Evolutionary conservation across 495 filamentous ascomycete species (phyloP), one percentile per base, ranked within the genome.

Genomic region (Penicillium lividum): DNA sequence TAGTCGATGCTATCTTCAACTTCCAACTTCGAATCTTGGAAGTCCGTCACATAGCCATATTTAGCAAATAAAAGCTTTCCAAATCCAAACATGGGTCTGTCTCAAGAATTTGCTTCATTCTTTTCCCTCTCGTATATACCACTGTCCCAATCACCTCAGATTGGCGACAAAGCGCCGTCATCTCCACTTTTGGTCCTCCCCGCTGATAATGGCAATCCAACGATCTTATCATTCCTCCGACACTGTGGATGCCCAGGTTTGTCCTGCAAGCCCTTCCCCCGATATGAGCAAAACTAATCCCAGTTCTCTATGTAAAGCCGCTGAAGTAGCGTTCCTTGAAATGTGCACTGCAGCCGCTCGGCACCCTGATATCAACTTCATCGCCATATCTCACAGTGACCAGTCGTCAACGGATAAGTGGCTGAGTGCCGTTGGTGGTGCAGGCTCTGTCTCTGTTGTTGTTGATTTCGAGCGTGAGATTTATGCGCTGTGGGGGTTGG

Each of bases 161-260:
- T 43, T 13, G 36, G 55, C 13, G 28, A 33, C 13, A 51, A 33
- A 33, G 55, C 55, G 18, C 58, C 52, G 4, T 56, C 47, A 2
- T 58, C 31, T 18, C 33, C 55, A 18, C n/a, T 45, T 18, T 45
- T 65, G 4, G 16, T 28, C 3, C 31, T 61, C 9, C 62, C 62
- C 31, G 42, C 42, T 8, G 27, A 45, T 4, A 58, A 58, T 44
- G 51, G 56, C 11, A 54, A 59, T 25, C 58, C 58, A 55, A 61
- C 56, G 4, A 44, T 65, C 18, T 28, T 65, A 16, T 11, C 57
- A 44, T 65, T 65, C 44, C 56, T 65, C 3, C 59, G 63, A 16
- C 63, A 65, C 28, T 65, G 63, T 33, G 63, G 63, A 10, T 65
- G 63, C 49, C 63, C 63, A 50, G 48, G 63, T 65, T 4, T 56